These are phyloP conservation scores for Crithidia thermophila DNA, from an alignment of 208 protist genomes.

Conservation along the genomic window DNA sequence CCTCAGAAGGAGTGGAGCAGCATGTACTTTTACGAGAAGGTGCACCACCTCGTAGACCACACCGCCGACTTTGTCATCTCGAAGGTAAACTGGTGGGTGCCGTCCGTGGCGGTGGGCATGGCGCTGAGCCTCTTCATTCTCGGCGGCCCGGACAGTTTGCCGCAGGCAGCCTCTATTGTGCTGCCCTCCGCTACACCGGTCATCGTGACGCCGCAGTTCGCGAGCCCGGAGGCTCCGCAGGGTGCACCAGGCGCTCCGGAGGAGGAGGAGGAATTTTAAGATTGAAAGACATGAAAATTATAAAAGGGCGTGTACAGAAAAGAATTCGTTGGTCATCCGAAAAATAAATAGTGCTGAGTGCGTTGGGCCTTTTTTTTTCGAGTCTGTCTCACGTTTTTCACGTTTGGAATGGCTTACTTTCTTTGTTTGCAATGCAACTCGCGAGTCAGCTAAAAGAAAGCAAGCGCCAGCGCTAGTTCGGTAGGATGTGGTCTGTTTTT, in stretches of 20 bases:
- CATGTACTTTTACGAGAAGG: conserved; percentile 88
- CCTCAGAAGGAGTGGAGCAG: conserved; percentile 80
- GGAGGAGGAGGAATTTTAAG: conserved; percentile 71
- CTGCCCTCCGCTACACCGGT: conserved; percentile 58
- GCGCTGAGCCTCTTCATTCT: conserved; percentile 74
- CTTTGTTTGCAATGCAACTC: no score
- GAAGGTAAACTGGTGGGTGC: conserved; percentile 87
- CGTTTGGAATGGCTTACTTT: no score
- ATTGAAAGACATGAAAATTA: not conserved
- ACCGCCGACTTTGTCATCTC: conserved; percentile 71
- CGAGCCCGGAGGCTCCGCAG: conserved; percentile 28
- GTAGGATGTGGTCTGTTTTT: not conserved
- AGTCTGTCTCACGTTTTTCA: no score
- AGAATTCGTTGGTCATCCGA: no score
- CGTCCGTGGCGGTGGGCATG: conserved; percentile 75
- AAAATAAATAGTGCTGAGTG: no score
- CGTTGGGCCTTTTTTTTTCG: not conserved
- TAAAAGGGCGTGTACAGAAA: no score
- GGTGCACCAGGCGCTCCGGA: conserved; percentile 36
- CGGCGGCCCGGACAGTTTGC: conserved; percentile 62
- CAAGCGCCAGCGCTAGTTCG: no score
- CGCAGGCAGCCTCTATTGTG: conserved; percentile 49
- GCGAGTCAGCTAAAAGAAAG: no score
- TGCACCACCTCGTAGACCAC: conserved; percentile 86
- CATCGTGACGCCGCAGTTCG: conserved; percentile 58